These are phyloP conservation scores for Yamadazyma philogaea DNA, from an alignment of 805 yeast species.

Conservation along the genomic window DNA sequence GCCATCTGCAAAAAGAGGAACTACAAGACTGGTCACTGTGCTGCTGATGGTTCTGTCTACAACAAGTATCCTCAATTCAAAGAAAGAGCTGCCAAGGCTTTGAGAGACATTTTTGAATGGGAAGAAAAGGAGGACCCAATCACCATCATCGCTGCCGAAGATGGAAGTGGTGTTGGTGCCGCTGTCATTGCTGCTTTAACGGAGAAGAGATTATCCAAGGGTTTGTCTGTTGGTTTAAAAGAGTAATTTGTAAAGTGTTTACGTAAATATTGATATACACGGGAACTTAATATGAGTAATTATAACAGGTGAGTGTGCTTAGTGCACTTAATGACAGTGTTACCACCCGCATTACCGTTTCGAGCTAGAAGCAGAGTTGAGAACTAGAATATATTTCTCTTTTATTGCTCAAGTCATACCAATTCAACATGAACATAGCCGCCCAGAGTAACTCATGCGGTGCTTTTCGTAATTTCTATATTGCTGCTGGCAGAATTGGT, in stretches of 20 bases:
- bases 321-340: no score
- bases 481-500: no score
- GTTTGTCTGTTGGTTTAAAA: conserved; percentile 58
- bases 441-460: no score
- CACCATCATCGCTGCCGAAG: conserved; percentile 87
- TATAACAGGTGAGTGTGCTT: no score
- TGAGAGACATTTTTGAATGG: conserved; percentile 90
- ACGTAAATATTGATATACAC: not conserved
- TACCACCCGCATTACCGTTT: no score
- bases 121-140: conserved; percentile 66
- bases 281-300: no score
- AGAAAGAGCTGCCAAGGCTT: conserved; percentile 82
- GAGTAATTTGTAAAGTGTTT: conserved; percentile 4
- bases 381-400: no score
- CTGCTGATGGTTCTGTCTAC: conserved; percentile 96
- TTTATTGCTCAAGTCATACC: no score
- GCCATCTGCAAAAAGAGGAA: conserved; percentile 88
- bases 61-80: conserved; percentile 91
- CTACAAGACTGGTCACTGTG: conserved; percentile 75
- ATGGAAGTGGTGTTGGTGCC: conserved; percentile 98
- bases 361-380: no score
- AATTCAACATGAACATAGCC: no score
- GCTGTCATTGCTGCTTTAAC: conserved; percentile 97
- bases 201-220: conserved; percentile 68
- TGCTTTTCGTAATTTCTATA: no score